These are phyloP conservation scores for Volvox africanus DNA, from an alignment of 139 green algal species.

Conservation along the genomic window DNA sequence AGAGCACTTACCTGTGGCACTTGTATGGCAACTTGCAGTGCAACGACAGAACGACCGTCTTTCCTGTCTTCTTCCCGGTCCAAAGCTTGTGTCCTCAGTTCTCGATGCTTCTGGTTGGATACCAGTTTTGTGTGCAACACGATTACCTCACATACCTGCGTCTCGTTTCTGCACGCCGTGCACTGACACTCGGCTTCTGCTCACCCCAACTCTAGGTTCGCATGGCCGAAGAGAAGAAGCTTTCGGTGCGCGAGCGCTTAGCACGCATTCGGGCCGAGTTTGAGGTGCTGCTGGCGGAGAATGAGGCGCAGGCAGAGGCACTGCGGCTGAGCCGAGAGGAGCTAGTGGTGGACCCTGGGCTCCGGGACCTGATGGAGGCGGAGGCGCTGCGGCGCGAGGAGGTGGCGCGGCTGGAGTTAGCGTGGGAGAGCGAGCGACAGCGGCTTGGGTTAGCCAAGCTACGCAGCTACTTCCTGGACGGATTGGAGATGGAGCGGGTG, in stretches of 20 bases:
- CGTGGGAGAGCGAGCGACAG: slow-evolving; percentile 79
- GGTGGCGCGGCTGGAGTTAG: slow-evolving; percentile 68
- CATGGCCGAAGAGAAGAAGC: slow-evolving; percentile 73
- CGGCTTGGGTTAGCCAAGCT: slow-evolving; percentile 74
- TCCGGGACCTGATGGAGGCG: slow-evolving; percentile 53
- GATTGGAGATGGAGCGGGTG: slow-evolving; percentile 58
- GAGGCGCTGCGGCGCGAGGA: slow-evolving; percentile 55
- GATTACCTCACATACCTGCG: too few species aligned
- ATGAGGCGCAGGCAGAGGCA: slow-evolving; percentile 61
- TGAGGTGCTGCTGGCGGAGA: slow-evolving; percentile 69
- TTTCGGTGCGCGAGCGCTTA: slow-evolving; percentile 65
- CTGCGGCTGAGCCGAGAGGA: slow-evolving; percentile 57
- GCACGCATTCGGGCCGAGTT: slow-evolving; percentile 66
- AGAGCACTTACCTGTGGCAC: not conserved
- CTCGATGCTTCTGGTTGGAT: too few species aligned
- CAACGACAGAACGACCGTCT: too few species aligned
- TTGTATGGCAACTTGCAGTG: too few species aligned
- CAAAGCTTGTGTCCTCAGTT: too few species aligned
- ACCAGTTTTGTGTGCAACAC: too few species aligned
- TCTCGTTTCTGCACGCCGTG: too few species aligned
- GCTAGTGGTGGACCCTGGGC: slow-evolving; percentile 74
- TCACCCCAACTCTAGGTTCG: not conserved
- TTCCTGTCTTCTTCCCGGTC: too few species aligned
- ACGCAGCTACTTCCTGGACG: slow-evolving; percentile 72
- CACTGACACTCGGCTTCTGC: not conserved